These are phyloP conservation scores for Cryptococcus deneoformans DNA, from an alignment of 1,284 basidiomycete genomes.

Conservation along the genomic window DNA sequence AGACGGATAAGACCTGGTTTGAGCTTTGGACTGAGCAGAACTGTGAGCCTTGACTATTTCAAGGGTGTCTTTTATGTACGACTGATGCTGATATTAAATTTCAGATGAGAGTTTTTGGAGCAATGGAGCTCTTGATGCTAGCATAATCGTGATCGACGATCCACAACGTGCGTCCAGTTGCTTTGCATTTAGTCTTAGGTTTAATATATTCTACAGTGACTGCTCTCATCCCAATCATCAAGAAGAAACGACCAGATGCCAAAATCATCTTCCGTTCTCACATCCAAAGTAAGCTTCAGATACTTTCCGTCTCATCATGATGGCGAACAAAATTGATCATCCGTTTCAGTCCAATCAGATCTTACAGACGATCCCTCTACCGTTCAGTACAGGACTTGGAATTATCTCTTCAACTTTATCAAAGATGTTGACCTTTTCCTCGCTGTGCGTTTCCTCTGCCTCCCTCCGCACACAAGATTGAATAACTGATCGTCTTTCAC, in stretches of 20 bases:
- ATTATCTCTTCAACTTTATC: constrained; percentile 86
- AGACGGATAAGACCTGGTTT: constrained; percentile 71
- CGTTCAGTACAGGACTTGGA: constrained; percentile 81
- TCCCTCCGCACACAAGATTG: not conserved
- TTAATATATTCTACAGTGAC: constrained; percentile 40
- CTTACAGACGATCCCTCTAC: constrained; percentile 52
- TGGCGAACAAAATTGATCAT: not conserved
- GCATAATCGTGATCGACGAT: constrained; percentile 65
- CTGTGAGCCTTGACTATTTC: constrained; percentile 22
- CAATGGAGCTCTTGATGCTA: constrained; percentile 57
- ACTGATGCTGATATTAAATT: constrained; percentile 2
- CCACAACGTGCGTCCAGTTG: constrained; percentile 43
- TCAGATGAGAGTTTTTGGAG: constrained; percentile 66
- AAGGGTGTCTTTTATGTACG: too few species aligned
- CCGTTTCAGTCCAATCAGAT: constrained; percentile 32
- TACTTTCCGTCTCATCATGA: not conserved
- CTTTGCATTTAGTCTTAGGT: not conserved
- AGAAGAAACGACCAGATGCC: constrained; percentile 69
- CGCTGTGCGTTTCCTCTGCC: constrained; percentile 51
- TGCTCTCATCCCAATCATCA: constrained; percentile 80
- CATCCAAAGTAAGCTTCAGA: constrained; percentile 67
- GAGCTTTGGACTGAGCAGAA: constrained; percentile 70
- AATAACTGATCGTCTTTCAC: constrained; percentile 30
- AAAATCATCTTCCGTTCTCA: constrained; percentile 87
- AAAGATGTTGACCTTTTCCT: constrained; percentile 80